Evolutionary conservation across 2,329 filamentous ascomycete genomes (phyloP), one percentile per base, ranked within the genome.

Genomic region (Ceratocystis alfenasii): DNA sequence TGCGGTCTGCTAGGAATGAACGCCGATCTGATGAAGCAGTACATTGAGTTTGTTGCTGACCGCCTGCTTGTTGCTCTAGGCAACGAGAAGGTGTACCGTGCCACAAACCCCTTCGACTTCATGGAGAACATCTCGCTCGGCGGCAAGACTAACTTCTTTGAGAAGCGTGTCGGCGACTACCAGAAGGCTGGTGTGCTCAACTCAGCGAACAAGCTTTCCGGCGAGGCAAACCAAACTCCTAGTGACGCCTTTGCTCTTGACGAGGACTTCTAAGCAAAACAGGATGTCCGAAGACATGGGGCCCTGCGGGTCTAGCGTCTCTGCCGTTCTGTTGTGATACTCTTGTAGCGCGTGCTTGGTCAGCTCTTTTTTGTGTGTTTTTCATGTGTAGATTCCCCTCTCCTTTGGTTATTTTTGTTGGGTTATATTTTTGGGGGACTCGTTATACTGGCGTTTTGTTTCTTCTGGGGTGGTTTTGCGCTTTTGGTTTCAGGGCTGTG

Each of bases 61-160:
- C 89, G 94, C 72, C 87, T 99, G 45, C 85, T 99, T 45, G 81
- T 97, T 67, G 87, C 94, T 41, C 88, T 99, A 60, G 94, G 94
- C 73, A 96, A 96, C 78, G 84, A 89, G 72, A 97, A 96, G 83
- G 82, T 89, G 73, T 99, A 95, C 85, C 89, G 94, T 75, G 81
- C 88, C 30, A 84, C 87, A 76, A 99, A 99, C 81, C 94, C 94
- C 75, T 99, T 99, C 76, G 94, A 99, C 83, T 99, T 99, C 78
- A 99, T 99, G 94, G 94, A 99, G 84, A 96, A 96, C 80, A 99
- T 99, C 78, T 97, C 94, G 25, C 84, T 99, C 10, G 90, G 91
- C 64, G 94, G 94, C 78, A 99, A 99, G 89, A 99, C 94, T 76
- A 99, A 99, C 86, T 99, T 99, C 85, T 99, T 99, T 76, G 94